Evolutionary conservation across 1,284 basidiomycete genomes (phyloP).

Genomic region (Meripilus lineatus): DNA sequence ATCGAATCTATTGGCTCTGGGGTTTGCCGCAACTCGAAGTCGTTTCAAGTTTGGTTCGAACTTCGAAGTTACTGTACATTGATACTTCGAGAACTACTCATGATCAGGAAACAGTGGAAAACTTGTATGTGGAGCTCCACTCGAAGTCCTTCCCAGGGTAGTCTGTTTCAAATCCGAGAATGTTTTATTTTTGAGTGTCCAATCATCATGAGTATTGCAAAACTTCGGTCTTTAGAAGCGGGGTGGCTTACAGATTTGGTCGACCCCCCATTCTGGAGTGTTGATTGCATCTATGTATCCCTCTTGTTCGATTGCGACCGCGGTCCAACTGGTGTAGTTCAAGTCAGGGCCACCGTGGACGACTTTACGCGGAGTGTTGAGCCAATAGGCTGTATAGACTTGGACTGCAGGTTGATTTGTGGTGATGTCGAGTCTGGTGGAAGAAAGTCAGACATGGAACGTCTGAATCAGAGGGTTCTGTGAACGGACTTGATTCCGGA

Average conservation of each 20-base stretch:
- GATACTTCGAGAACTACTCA: too few species aligned
- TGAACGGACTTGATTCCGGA: slow-evolving; percentile 14
- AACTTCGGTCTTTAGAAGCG: neutral
- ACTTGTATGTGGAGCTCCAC: slow-evolving; percentile 41
- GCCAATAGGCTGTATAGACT: slow-evolving; percentile 42
- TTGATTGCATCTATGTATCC: slow-evolving; percentile 53
- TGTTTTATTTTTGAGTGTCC: neutral
- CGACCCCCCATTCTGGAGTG: slow-evolving; percentile 46
- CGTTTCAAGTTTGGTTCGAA: too few species aligned
- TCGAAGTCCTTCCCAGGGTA: slow-evolving; percentile 35
- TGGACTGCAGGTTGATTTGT: slow-evolving; percentile 48
- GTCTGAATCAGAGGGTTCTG: neutral
- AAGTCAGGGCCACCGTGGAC: slow-evolving; percentile 44
- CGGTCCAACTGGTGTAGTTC: slow-evolving; percentile 40
- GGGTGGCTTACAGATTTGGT: slow-evolving; percentile 44
- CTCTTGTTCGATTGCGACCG: slow-evolving; percentile 53
- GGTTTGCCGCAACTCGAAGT: too few species aligned
- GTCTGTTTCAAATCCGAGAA: slow-evolving; percentile 31
- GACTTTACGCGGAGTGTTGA: slow-evolving; percentile 42
- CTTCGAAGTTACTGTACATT: neutral
- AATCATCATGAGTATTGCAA: neutral
- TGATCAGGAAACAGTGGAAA: slow-evolving; percentile 27
- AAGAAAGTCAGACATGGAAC: neutral
- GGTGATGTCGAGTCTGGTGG: slow-evolving; percentile 41
- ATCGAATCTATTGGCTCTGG: too few species aligned